A percentile compares a stretch with the other conserved stretches of the same genome.
Evolutionary conservation across 179 eudicot species (phyloP).

Genomic region (Sideroxylon spinosum): DNA sequence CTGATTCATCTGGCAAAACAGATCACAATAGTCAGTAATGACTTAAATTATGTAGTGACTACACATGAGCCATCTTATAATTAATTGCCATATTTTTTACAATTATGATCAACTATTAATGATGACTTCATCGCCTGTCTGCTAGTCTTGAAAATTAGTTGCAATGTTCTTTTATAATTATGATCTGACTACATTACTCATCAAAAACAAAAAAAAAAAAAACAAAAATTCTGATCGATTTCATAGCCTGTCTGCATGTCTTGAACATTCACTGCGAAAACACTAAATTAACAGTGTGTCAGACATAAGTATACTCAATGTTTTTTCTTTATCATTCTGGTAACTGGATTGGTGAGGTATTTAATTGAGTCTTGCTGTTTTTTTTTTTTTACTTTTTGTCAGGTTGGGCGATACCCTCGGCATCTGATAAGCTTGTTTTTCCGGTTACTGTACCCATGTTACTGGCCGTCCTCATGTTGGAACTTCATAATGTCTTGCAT

Average conservation of each 20-base stretch:
- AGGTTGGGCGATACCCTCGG: constrained; percentile 96
- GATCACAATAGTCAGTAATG: no score
- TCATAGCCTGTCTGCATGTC: background rate
- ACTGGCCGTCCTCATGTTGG: constrained; percentile 99
- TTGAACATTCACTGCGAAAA: background rate
- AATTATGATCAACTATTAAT: no score
- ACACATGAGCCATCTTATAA: no score
- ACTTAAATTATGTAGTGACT: no score
- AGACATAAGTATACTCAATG: background rate
- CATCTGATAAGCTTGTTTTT: constrained; percentile 89
- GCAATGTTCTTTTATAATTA: no score
- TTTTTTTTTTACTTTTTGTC: constrained; percentile 22
- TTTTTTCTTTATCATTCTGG: background rate
- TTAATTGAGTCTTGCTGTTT: background rate
- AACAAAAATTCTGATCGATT: background rate
- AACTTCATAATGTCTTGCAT: constrained; percentile 66
- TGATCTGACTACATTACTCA: no score
- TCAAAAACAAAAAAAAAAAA: no score
- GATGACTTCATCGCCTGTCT: no score
- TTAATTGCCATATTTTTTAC: no score
- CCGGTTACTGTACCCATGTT: constrained; percentile 91
- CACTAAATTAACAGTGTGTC: background rate
- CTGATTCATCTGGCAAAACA: no score
- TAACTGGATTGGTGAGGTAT: background rate
- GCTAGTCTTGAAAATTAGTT: no score